Evolutionary conservation across 306 rosid species (phyloP).

Genomic region (Vicia villosa): DNA sequence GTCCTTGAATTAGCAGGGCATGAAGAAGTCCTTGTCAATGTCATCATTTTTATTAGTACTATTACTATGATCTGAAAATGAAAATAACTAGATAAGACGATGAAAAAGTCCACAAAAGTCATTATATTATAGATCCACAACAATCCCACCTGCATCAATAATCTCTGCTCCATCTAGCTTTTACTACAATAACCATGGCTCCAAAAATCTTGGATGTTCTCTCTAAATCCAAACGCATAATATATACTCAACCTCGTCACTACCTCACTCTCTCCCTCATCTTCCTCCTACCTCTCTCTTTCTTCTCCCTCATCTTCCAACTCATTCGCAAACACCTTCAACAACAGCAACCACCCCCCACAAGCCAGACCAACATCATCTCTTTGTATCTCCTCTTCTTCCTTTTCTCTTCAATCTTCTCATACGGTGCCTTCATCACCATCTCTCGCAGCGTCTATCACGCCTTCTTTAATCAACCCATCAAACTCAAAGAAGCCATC

Average conservation of each 20-base stretch:
- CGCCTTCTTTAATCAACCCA: conserved; percentile 52
- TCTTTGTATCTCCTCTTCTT: conserved; percentile 21
- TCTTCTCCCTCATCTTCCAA: conserved; percentile 45
- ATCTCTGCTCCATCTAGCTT: background rate
- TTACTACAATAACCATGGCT: background rate
- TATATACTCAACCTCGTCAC: conserved; percentile 58
- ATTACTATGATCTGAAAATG: background rate
- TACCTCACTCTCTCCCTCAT: conserved; percentile 55
- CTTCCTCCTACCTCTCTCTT: conserved; percentile 67
- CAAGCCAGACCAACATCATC: background rate
- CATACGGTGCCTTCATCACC: conserved; percentile 44
- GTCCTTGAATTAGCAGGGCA: no score
- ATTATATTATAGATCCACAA: background rate
- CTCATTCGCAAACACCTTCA: conserved; percentile 1
- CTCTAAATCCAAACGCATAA: conserved; percentile 48
- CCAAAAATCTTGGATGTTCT: conserved; percentile 32
- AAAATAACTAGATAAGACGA: background rate
- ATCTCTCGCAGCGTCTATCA: conserved; percentile 59
- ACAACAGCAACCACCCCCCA: conserved; percentile 22
- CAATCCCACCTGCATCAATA: background rate
- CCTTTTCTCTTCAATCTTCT: conserved; percentile 32
- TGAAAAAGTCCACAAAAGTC: background rate
- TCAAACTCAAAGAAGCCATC: conserved; percentile 51
- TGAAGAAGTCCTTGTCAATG: background rate
- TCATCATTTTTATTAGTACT: background rate